A percentile compares a stretch with the other conserved stretches of the same genome.
Evolutionary conservation across 2,329 filamentous ascomycete species (phyloP).

Genomic region (Exophiala lecanii-corni): DNA sequence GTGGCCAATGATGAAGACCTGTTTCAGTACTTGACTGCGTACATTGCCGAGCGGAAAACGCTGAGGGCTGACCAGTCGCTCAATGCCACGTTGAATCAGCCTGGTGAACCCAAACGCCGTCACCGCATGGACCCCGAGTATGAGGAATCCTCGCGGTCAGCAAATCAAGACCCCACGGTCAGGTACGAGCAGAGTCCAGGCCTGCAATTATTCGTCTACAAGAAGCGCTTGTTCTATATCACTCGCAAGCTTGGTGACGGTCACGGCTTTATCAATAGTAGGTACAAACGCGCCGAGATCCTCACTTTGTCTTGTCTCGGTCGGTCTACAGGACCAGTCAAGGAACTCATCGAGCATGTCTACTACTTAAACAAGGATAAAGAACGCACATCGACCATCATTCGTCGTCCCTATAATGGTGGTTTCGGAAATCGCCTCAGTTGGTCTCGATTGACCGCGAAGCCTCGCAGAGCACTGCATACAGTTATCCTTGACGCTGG

Average conservation of each 20-base stretch:
- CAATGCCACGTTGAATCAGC: constrained; percentile 23
- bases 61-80: constrained; percentile 23
- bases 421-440: constrained; percentile 17
- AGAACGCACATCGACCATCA: constrained; percentile 41
- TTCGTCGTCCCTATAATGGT: constrained; percentile 44
- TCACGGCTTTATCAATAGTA: constrained; percentile 26
- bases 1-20: constrained; percentile 27
- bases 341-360: constrained; percentile 42
- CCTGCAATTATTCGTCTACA: constrained; percentile 28
- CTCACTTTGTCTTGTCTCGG: constrained; percentile 46
- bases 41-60: constrained; percentile 20
- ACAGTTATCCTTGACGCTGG: constrained; percentile 68
- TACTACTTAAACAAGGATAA: constrained; percentile 42
- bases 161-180: constrained; percentile 23
- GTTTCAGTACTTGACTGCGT: constrained; percentile 23
- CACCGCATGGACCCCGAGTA: constrained; percentile 21
- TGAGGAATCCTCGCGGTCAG: constrained; percentile 20
- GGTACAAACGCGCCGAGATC: constrained; percentile 35
- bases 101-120: constrained; percentile 14
- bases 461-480: constrained; percentile 57
- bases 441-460: constrained; percentile 23
- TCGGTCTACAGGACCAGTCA: constrained; percentile 45
- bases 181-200: constrained; percentile 27
- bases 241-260: constrained; percentile 32
- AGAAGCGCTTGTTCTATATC: constrained; percentile 41